Evolutionary conservation across 2,329 filamentous ascomycete genomes (phyloP), one percentile per base, ranked within the genome.

Genomic region (Sclerotinia subarctica): DNA sequence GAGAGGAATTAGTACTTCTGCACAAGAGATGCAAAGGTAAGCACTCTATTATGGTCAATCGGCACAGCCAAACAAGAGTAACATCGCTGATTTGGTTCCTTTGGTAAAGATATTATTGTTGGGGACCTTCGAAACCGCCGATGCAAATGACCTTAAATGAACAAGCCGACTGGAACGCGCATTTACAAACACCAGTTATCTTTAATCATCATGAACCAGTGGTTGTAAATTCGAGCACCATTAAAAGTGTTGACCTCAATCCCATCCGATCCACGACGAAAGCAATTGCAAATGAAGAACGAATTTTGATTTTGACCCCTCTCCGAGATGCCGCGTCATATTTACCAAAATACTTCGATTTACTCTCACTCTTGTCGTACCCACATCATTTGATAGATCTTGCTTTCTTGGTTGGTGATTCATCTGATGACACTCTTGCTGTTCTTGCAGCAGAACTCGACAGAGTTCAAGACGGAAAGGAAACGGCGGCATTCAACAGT

Each of bases 121-220:
- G 93, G 86, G 95, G 95, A 17, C 94, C 95, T 19, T 88, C 90
- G 32, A 97, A 96, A 82, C 88, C 95, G n/a, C 95, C 95, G 65
- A 96, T 96, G 88, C 88, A 95, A 72, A 97, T 99, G 93, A 88
- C 91, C 53, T 82, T 90, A 67, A 97, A 97, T 78, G 95, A 99
- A 78, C 90, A 94, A 79, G 89, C 89, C 70, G 86, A 92, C 72
- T 99, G 95, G 95, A 90, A 91, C 73, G 88, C 88, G 68, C 94
- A 97, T 77, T 83, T 95, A 71, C 89, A 94, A 75, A 98, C 95
- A 4, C 95, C 95, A 62, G 93, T 99, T 74, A 87, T 97, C 73
- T 97, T 96, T 84, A 99, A 99, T 82, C 92, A 94, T 80, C 95
- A 98, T 80, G 89, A 90, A 71, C 90, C 95, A 47, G 84, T 97